These are phyloP conservation scores for Artemisia annua DNA, from an alignment of 129 eudicot genomes.

Conservation along the genomic window DNA sequence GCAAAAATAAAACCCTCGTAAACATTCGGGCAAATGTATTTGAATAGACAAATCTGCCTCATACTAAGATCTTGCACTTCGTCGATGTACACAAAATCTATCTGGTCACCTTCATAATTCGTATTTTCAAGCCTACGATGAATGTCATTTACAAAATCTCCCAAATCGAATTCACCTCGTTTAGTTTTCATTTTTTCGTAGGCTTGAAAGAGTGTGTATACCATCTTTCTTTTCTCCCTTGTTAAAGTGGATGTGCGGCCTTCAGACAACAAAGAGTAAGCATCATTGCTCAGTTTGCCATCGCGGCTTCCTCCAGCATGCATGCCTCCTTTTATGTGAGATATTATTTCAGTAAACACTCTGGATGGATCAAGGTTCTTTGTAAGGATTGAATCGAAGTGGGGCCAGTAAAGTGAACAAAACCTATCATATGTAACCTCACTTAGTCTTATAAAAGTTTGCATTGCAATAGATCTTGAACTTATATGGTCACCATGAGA, in stretches of 20 bases:
- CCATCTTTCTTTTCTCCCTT: background rate
- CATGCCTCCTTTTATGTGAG: slow-evolving; percentile 6
- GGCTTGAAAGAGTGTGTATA: background rate
- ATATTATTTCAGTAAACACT: slow-evolving; percentile 9
- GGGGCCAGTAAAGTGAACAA: slow-evolving; percentile 7
- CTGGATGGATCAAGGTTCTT: background rate
- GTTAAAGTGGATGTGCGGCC: background rate
- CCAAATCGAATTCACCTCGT: slow-evolving; percentile 8
- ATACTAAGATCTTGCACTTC: slow-evolving; percentile 29
- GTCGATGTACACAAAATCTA: slow-evolving; percentile 17
- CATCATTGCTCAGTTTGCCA: slow-evolving; percentile 3
- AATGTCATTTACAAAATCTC: slow-evolving; percentile 13
- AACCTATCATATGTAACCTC: slow-evolving; percentile 10
- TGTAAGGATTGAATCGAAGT: background rate
- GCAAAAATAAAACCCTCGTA: slow-evolving; percentile 52
- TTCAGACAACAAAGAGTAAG: background rate
- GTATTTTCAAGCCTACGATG: background rate
- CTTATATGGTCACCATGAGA: slow-evolving; percentile 4
- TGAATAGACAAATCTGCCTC: slow-evolving; percentile 52
- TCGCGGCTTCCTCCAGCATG: background rate
- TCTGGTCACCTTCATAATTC: background rate
- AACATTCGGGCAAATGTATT: slow-evolving; percentile 52
- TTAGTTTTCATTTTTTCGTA: slow-evolving; percentile 8
- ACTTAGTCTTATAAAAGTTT: slow-evolving; percentile 5
- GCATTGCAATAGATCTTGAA: slow-evolving; percentile 2